Evolutionary conservation across 306 rosid genomes (phyloP).

Genomic region (Glycine soja): DNA sequence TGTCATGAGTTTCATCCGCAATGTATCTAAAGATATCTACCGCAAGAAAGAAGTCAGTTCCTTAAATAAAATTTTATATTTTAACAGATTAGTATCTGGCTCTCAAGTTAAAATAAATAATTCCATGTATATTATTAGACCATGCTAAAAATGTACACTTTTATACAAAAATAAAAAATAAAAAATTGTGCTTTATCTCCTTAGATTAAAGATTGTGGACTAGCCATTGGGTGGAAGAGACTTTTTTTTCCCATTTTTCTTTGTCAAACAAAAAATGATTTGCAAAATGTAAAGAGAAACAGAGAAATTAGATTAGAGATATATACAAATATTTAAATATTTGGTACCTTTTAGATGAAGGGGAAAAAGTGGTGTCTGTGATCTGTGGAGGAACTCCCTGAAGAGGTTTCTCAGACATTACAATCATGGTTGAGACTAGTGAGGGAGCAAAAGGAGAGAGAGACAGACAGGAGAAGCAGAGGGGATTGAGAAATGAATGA

Average conservation of each 20-base stretch:
- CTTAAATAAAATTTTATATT: no score
- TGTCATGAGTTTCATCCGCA: background rate
- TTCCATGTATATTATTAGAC: no score
- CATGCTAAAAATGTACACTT: no score
- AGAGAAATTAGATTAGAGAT: background rate
- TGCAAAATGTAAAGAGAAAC: background rate
- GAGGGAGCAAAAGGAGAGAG: slow-evolving; percentile 1
- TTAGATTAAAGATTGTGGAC: no score
- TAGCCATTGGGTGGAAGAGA: background rate
- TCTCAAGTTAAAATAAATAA: no score
- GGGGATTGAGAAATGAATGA: no score
- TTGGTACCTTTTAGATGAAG: slow-evolving; percentile 64
- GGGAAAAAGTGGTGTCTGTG: slow-evolving; percentile 50
- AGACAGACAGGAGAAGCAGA: slow-evolving; percentile 24
- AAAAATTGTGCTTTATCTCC: no score
- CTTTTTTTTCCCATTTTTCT: background rate
- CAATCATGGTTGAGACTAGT: slow-evolving; percentile 58
- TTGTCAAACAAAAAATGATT: background rate
- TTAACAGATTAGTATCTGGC: no score
- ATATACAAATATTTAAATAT: background rate
- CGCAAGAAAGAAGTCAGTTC: no score
- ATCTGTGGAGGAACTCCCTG: slow-evolving; percentile 55
- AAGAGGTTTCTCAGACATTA: slow-evolving; percentile 64
- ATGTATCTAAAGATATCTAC: no score
- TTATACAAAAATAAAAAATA: no score